phyloP scores from a whole-genome alignment of 495 filamentous ascomycete species.

The Hypoxylon rickii region DNA sequence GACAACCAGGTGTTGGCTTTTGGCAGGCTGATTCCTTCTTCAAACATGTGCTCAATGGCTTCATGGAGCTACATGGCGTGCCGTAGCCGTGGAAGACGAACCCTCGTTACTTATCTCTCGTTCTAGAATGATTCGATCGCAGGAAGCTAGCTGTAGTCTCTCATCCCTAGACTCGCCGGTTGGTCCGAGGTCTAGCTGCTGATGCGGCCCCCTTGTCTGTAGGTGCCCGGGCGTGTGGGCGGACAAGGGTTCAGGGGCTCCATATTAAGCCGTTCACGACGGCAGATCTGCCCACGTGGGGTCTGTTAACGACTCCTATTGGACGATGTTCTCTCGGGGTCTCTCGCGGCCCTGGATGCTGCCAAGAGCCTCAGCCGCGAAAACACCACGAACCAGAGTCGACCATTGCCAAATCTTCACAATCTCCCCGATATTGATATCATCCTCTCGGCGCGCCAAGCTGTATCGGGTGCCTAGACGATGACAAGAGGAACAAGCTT shows the following conservation, averaged over 20 bases:
- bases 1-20: no score
- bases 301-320: conserved; percentile 6
- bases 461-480: conserved; percentile 28
- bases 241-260: conserved; percentile 5
- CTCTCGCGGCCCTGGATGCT: background rate
- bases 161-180: no score
- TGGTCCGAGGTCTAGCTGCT: background rate
- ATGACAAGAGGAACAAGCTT: conserved; percentile 15
- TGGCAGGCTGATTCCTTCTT: no score
- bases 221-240: conserved; percentile 27
- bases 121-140: no score
- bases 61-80: no score
- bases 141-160: no score
- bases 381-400: conserved; percentile 22
- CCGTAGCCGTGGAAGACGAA: no score
- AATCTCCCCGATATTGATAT: conserved; percentile 29
- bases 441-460: conserved; percentile 22
- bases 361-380: conserved; percentile 37
- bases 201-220: background rate
- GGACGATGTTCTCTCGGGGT: conserved; percentile 4
- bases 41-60: no score
- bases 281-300: conserved; percentile 30
- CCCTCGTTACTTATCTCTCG: no score
- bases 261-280: conserved; percentile 21
- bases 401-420: background rate